phyloP scores from a whole-genome alignment of 139 green algal genomes.

The Asterochloris erici region DNA sequence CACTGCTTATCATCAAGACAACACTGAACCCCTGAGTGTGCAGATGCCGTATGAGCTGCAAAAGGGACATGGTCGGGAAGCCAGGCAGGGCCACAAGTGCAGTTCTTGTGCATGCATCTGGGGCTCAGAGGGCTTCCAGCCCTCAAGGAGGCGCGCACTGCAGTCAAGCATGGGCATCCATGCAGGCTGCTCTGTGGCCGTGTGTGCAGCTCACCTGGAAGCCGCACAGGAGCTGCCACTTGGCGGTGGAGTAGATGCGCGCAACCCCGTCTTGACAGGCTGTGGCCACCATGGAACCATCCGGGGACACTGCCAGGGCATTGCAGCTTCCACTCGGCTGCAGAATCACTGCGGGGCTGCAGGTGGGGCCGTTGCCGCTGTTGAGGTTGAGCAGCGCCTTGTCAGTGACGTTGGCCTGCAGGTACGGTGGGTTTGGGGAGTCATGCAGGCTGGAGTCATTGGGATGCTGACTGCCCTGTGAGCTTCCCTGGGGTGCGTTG shows the following conservation, averaged over 20 bases:
- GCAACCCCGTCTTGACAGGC: conserved; percentile 74
- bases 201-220: conserved; percentile 49
- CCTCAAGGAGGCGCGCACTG: not conserved
- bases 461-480: not conserved
- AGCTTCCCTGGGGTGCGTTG: not conserved
- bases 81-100: not conserved
- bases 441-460: not conserved
- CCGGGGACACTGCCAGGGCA: conserved; percentile 65
- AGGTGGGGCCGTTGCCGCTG: conserved; percentile 24
- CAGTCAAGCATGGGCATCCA: not conserved
- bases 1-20: not conserved
- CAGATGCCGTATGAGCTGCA: not conserved
- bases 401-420: conserved; percentile 23
- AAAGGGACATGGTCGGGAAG: not conserved
- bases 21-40: not conserved
- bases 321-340: conserved; percentile 51
- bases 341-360: conserved; percentile 15
- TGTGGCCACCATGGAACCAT: conserved; percentile 68
- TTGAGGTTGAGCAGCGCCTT: conserved; percentile 34
- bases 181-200: not conserved
- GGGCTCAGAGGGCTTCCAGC: not conserved
- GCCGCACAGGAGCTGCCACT: conserved; percentile 46
- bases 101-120: not conserved
- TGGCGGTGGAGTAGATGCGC: conserved; percentile 60
- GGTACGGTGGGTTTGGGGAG: not conserved